Percentiles rank a stretch among this genome's conserved stretches.
Conservation (phyloP, 495 filamentous ascomycete genomes). For the Bathelium albidoporum region DNA sequence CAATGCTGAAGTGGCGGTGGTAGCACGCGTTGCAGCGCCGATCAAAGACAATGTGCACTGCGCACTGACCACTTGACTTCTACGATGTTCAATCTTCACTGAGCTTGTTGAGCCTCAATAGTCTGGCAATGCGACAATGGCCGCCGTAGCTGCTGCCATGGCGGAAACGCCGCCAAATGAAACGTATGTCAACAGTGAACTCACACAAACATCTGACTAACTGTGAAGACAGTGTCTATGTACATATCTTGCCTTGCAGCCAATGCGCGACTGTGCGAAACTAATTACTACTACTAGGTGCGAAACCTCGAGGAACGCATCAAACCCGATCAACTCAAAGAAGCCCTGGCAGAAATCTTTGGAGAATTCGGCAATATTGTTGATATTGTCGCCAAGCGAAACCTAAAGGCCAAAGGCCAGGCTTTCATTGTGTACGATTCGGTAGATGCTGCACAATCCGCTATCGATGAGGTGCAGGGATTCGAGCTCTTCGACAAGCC, state of each 20-base stretch:
- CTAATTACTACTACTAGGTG: neutral
- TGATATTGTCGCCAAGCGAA: constrained; percentile 86
- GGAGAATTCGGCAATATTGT: constrained; percentile 81
- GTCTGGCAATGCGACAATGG: constrained; percentile 3
- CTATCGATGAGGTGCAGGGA: constrained; percentile 82
- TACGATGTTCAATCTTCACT: neutral
- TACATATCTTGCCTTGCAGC: neutral
- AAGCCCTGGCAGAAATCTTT: constrained; percentile 69
- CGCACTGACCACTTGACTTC: neutral
- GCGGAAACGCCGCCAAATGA: constrained; percentile 3
- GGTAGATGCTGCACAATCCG: constrained; percentile 60
- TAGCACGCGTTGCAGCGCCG: neutral
- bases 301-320: constrained; percentile 86
- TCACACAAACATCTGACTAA: neutral
- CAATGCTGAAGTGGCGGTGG: neutral
- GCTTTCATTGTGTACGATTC: constrained; percentile 91
- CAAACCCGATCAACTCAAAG: constrained; percentile 68
- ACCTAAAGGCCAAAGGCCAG: constrained; percentile 87
- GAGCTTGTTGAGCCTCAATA: neutral
- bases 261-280: neutral
- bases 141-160: neutral
- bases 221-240: neutral
- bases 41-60: neutral
- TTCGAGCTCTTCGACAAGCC: constrained; percentile 92
- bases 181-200: neutral